phyloP scores from a whole-genome alignment of 345 rosid genomes.

The Citrus maxima region DNA sequence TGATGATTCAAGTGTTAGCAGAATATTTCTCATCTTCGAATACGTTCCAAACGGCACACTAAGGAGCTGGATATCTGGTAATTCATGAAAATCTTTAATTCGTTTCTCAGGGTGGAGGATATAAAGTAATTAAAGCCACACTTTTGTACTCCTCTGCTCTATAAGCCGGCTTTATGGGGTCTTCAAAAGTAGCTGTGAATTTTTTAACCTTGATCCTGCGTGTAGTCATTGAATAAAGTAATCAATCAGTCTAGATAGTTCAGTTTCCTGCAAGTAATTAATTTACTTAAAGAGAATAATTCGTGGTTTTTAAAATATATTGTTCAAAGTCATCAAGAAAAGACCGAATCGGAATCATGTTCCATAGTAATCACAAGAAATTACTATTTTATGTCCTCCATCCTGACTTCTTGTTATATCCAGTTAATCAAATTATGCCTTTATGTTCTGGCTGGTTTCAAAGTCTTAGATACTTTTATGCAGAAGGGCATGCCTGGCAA shows the following conservation, averaged over 20 bases:
- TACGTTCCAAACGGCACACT: constrained; percentile 83
- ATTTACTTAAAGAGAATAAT: neutral
- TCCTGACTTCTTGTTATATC: neutral
- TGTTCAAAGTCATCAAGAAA: neutral
- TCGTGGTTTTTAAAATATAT: neutral
- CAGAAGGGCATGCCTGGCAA: constrained; percentile 47
- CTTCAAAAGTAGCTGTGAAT: neutral
- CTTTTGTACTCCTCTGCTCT: neutral
- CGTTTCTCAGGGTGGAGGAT: neutral
- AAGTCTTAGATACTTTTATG: constrained; percentile 9
- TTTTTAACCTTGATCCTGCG: neutral
- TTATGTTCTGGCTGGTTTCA: neutral
- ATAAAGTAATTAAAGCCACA: neutral
- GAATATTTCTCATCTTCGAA: constrained; percentile 84
- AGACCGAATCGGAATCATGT: neutral
- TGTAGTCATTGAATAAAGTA: neutral
- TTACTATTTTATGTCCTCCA: neutral
- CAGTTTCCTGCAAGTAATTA: neutral
- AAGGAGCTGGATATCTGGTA: constrained; percentile 91
- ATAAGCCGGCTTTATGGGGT: neutral
- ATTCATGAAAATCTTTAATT: constrained; percentile 9
- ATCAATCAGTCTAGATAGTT: neutral
- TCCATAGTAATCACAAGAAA: too few relatives aligned
- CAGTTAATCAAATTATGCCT: neutral
- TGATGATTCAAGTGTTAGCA: constrained; percentile 92